These are phyloP conservation scores for Stephanodiscus minutulus DNA, from an alignment of 108 stramenopile genomes.

Conservation along the genomic window DNA sequence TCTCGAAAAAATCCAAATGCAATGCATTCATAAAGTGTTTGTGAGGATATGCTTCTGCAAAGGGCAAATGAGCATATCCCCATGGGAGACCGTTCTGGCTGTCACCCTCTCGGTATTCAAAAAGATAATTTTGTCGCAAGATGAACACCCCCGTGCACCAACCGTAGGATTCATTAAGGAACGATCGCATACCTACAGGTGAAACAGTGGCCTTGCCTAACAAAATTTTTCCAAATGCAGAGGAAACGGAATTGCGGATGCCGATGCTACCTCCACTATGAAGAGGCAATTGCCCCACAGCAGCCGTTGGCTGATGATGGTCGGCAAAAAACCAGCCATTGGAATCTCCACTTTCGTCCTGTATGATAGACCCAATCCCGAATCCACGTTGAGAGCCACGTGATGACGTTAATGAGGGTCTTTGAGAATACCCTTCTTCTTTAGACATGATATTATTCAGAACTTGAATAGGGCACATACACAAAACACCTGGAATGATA, in stretches of 20 bases:
- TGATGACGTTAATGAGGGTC: constrained; percentile 2
- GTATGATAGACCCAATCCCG: constrained; percentile 45
- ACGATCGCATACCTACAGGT: constrained; percentile 49
- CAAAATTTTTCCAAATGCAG: constrained; percentile 54
- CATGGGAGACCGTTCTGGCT: constrained; percentile 55
- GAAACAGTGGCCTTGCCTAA: constrained; percentile 71
- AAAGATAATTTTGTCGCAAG: constrained; percentile 77
- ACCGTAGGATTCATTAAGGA: constrained; percentile 47
- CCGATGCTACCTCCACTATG: constrained; percentile 14
- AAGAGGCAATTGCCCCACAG: constrained; percentile 20
- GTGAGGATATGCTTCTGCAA: constrained; percentile 54
- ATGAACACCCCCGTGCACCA: constrained; percentile 70
- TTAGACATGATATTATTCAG: constrained; percentile 48
- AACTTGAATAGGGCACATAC: constrained; percentile 68
- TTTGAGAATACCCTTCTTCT: constrained; percentile 19
- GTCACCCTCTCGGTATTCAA: constrained; percentile 65
- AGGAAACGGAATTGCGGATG: constrained; percentile 16
- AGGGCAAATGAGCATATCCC: constrained; percentile 73
- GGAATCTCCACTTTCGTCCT: constrained; percentile 20
- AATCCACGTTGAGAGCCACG: constrained; percentile 21
- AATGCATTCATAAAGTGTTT: constrained; percentile 66
- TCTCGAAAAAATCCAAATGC: constrained; percentile 74
- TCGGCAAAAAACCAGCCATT: constrained; percentile 51
- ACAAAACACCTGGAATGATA: constrained; percentile 72
- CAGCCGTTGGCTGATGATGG: constrained; percentile 28